Percentiles rank a stretch among this genome's conserved stretches.
phyloP scores from a whole-genome alignment of 352 stramenopile genomes.

The Pythium insidiosum region DNA sequence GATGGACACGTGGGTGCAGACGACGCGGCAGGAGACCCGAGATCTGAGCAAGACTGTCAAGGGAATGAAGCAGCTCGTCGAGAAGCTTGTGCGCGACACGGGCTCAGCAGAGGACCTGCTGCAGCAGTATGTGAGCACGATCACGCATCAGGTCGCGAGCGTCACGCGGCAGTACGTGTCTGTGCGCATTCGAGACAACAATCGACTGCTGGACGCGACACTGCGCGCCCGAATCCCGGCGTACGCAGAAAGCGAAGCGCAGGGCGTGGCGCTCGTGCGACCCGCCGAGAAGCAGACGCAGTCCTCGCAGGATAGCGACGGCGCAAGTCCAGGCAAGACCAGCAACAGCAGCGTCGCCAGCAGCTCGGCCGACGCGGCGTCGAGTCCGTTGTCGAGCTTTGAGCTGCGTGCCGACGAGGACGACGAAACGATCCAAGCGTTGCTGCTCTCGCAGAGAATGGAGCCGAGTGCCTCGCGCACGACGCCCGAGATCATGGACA shows the following conservation, averaged over 20 bases:
- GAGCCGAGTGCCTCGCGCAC: no score
- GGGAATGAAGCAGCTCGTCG: conserved; percentile 63
- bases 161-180: conserved; percentile 76
- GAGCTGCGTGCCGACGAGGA: no score
- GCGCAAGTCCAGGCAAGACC: no score
- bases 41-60: conserved; percentile 35
- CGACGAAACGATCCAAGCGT: no score
- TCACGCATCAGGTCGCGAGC: conserved; percentile 78
- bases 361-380: no score
- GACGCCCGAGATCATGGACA: no score
- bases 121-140: conserved; percentile 79
- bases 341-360: no score
- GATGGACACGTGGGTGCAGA: conserved; percentile 30
- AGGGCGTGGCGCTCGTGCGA: conserved; percentile 63
- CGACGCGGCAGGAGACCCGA: conserved; percentile 33
- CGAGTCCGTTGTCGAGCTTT: no score
- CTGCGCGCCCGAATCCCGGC: conserved; percentile 54
- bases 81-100: conserved; percentile 71
- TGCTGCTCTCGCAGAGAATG: no score
- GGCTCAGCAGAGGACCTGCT: conserved; percentile 59
- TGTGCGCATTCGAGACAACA: conserved; percentile 77
- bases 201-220: conserved; percentile 68
- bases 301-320: no score
- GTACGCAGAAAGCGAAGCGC: conserved; percentile 58
- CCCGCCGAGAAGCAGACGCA: conserved; percentile 30